Base-by-base conservation (phyloP, 495 filamentous ascomycete genomes). In the Margaritispora aquatica region DNA sequence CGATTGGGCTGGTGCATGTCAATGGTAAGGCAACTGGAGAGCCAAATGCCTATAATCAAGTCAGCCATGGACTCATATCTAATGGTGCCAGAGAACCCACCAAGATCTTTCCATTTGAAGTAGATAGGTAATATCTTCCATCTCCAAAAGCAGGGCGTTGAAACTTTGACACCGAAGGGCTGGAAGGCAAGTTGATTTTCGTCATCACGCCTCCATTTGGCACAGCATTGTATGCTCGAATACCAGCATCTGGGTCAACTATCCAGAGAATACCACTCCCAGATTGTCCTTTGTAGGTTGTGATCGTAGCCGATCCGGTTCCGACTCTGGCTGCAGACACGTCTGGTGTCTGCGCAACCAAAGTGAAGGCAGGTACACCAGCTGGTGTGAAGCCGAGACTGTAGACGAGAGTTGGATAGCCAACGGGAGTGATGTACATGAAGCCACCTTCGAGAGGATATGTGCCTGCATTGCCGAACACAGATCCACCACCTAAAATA, bases 371-470 rank as follows among this genome's bases (percentile, higher is more conserved):
- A 5, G 73, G 74, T 9, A 68, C 63, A 2, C 74, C 74, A 22
- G 58, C 36, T 4, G 59, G 22, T 49, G 74, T 69, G 41, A 66
- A 69, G 22, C 66, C 66, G 29, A 77, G 65, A 54, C 71, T 72
- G 65, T 73, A 74, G 17, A 68, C 74, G 3, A 61, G 58, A 26
- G 66, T 73, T 0, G 70, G 53, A 57, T 65, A 57, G 5, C 64
- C 69, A n/a, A 72, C 69, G 19, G 73, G 55, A 22, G 55, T 57
- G 23, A 74, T 68, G 59, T 80, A 80, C 34, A 80, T 66, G 55
- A 73, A 79, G 13, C 77, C 76, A 19, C 74, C 74, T 57, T 73
- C 76, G 1, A 77, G 63, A 13, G 77, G 77, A 61, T 77, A 73
- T 15, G 72, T 71, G 1, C 75, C 77, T 1, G 55, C 9, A 7